Conservation (phyloP, 2,329 filamentous ascomycete genomes). For the Aciculosporium take region DNA sequence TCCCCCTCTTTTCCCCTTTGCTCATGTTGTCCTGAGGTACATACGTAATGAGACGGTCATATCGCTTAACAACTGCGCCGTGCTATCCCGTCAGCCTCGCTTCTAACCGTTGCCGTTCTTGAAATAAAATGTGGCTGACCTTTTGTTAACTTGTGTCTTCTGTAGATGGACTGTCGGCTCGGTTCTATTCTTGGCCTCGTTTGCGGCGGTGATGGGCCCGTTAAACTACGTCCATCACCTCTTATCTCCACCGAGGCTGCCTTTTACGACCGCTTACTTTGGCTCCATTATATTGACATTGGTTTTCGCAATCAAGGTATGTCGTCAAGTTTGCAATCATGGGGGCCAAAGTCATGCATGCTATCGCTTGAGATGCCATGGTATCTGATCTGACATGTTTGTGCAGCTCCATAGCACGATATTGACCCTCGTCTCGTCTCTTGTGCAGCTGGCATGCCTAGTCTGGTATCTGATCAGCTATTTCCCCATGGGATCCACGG, state of each 20-base stretch:
- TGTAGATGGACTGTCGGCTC: constrained; percentile 81
- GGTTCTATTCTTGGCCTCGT: constrained; percentile 76
- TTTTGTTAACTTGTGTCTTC: background rate
- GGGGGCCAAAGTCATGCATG: background rate
- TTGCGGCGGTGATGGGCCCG: constrained; percentile 89
- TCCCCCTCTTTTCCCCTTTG: background rate
- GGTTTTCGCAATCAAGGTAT: constrained; percentile 83
- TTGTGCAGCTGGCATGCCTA: constrained; percentile 71
- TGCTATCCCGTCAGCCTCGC: background rate
- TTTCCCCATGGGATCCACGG: constrained; percentile 89
- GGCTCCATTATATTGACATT: constrained; percentile 81
- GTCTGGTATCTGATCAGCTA: constrained; percentile 94
- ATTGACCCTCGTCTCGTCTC: constrained; percentile 70
- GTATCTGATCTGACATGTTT: constrained; percentile 6
- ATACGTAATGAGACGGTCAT: background rate
- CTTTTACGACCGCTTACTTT: constrained; percentile 91
- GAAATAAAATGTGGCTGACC: no score
- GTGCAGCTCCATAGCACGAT: constrained; percentile 68
- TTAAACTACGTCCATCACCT: constrained; percentile 72
- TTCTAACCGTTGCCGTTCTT: no score
- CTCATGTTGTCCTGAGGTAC: background rate
- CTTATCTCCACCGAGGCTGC: constrained; percentile 67
- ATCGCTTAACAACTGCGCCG: constrained; percentile 1
- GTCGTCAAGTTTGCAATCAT: constrained; percentile 23
- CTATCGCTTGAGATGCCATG: background rate